Base-by-base conservation (phyloP, 805 yeast species). In the Komagataella ulmi region DNA sequence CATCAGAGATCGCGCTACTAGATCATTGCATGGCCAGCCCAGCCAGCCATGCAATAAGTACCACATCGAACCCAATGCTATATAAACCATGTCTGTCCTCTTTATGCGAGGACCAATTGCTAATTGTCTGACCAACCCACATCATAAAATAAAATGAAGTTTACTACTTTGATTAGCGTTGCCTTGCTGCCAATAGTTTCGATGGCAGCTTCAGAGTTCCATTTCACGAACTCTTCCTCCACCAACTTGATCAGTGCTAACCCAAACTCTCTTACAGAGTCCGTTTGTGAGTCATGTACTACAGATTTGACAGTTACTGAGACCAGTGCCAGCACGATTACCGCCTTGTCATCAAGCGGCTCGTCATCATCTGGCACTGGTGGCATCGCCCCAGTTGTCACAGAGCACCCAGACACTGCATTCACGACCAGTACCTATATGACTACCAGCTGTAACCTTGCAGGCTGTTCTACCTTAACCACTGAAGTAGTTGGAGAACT, bases 401-500 rank as follows among this genome's bases (percentile, higher is more conserved):
- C 62, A 3, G 53, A 51, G 24, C 47, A 56, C 6, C 19, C 46
- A 17, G 46, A 44, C 12, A 14, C 46, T 17, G 21, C 14, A 10
- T 44, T 17, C 46, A 17, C 46, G 2, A 44, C 46, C 46, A 44
- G 21, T 10, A 44, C 46, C 5, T 10, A 17, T n/a, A 7, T 44
- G 46, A 17, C 18, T 10, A 45, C 51, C 17, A n/a, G n/a, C 47
- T 52, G 52, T 46, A 51, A 55, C 10, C 30, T 49, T 45, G 56
- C 59, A 47, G 51, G 56, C 8, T 62, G 65, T 49, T 56, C 64
- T 7, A 50, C 52, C 7, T 48, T 54, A 30, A 56, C 61, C 17
- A 58, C 65, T 12, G 55, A 57, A 47, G 62, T 59, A 43, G 51
- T 61, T 40, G 61, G 56, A 7, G 59, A 60, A 19, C 57, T 61